Conservation (phyloP, 768 basidiomycete genomes). For the Tulasnella sp. region DNA sequence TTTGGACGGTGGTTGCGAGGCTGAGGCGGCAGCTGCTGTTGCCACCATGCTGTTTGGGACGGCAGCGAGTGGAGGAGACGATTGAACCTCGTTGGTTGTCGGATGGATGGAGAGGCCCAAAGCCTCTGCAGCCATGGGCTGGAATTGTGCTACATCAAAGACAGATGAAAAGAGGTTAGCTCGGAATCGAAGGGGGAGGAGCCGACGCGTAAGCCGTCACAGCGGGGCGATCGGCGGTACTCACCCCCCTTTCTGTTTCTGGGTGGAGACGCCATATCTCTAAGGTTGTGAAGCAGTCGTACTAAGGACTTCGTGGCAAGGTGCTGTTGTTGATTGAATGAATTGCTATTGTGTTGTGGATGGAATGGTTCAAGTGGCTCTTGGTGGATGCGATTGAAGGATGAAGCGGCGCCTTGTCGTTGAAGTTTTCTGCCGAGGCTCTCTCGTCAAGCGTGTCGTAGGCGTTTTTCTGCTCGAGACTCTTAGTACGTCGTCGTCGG, state of each 20-base stretch:
- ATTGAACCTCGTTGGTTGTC: conserved; percentile 10
- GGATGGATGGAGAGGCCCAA: conserved; percentile 32
- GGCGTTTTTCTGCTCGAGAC: conserved; percentile 11
- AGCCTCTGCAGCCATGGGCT: conserved; percentile 26
- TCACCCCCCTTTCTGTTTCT: conserved; percentile 7
- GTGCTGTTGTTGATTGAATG: not conserved
- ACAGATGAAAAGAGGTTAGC: conserved; percentile 18
- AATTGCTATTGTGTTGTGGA: not conserved
- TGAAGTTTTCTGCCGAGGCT: not conserved
- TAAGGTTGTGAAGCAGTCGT: not conserved
- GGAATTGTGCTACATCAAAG: conserved; percentile 21
- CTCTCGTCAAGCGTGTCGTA: not conserved
- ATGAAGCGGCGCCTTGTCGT: conserved; percentile 16
- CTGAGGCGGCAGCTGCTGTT: conserved; percentile 13
- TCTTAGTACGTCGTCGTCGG: conserved; percentile 7
- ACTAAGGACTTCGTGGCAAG: conserved; percentile 12
- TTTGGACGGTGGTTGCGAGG: conserved; percentile 3
- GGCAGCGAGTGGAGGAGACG: conserved; percentile 27
- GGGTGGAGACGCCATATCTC: conserved; percentile 30
- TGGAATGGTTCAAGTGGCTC: not conserved
- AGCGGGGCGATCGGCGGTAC: not conserved
- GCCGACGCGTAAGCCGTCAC: conserved; percentile 17
- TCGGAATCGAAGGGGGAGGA: not conserved
- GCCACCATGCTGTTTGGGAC: conserved; percentile 11
- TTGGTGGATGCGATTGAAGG: conserved; percentile 15